A percentile compares a stretch with the other conserved stretches of the same genome.
phyloP scores from a whole-genome alignment of 768 basidiomycete species.

The Suillus plorans region DNA sequence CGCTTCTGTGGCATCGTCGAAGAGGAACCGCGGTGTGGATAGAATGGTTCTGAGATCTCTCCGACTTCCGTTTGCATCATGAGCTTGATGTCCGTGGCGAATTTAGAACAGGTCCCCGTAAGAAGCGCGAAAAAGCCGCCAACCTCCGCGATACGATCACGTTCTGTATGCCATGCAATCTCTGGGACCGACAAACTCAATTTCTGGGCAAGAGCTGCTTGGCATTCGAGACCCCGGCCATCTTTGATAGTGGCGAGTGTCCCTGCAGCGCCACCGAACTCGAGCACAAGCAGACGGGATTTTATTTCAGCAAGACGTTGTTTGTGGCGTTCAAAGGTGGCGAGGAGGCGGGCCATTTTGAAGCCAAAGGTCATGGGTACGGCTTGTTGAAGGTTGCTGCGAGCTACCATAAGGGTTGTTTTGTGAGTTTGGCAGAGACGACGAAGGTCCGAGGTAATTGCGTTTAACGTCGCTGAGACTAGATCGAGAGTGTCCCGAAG shows the following conservation, averaged over 20 bases:
- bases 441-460: slow-evolving; percentile 30
- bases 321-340: slow-evolving; percentile 42
- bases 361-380: slow-evolving; percentile 49
- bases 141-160: slow-evolving; percentile 43
- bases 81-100: slow-evolving; percentile 44
- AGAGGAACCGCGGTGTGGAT: slow-evolving; percentile 44
- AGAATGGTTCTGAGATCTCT: slow-evolving; percentile 45
- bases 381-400: slow-evolving; percentile 49
- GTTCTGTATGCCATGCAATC: slow-evolving; percentile 40
- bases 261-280: slow-evolving; percentile 47
- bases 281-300: slow-evolving; percentile 38
- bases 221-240: slow-evolving; percentile 30
- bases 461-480: slow-evolving; percentile 27
- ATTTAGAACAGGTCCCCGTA: slow-evolving; percentile 46
- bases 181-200: slow-evolving; percentile 25
- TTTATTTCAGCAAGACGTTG: slow-evolving; percentile 37
- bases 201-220: slow-evolving; percentile 18
- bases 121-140: slow-evolving; percentile 45
- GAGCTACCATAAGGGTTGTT: slow-evolving; percentile 43
- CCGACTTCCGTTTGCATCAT: slow-evolving; percentile 49
- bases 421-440: slow-evolving; percentile 32
- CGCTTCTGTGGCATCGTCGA: slow-evolving; percentile 53
- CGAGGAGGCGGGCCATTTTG: slow-evolving; percentile 43
- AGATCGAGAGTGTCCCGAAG: slow-evolving; percentile 39
- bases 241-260: slow-evolving; percentile 44